Evolutionary conservation across 352 stramenopile genomes (phyloP), one percentile per base, ranked within the genome.

Genomic region (Phytophthora quininea): DNA sequence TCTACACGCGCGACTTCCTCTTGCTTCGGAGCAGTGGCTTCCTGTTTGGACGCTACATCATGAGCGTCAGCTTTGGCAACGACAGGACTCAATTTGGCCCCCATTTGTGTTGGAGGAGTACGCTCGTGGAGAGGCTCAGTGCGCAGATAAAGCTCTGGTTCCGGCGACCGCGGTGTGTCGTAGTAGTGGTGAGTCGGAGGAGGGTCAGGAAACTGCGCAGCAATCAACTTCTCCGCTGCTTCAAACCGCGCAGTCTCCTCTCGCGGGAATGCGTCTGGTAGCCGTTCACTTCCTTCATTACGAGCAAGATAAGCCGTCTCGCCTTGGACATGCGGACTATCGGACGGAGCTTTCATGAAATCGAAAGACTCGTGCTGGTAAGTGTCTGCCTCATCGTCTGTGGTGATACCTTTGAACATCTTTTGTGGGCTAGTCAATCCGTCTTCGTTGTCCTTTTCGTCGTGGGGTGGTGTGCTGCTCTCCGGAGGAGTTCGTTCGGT

Each of bases 221-320:
- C 58, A 66, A 73, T 73, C 6, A 74, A 37, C n/a, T 67, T 71
- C 48, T 76, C 71, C 64, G 71, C 67, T 50, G 55, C 56, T 63
- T 74, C 51, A 62, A 76, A 79, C 32, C 68, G 71, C 10, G 51
- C 48, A 32, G 56, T 54, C n/a, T 71, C 49, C 9, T 64, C 63
- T 54, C 54, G 42, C 48, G 61, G 37, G 32, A 27, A 49, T 12
- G 50, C 15, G 11, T 67, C 49, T 14, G 65, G 50, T 11, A 24
- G 6, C 19, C 58, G 12, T 1, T 14, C 32, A 32, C 48, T 7
- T 45, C 29, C 33, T 52, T 40, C 49, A 45, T 3, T 48, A 30
- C 42, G 9, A 27, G 29, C 19, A 24, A 32, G 40, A 40, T 40
- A 40, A 6, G 6, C 35, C 10, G 35, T 40, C 35, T 40, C 35